Evolutionary conservation across 2,329 filamentous ascomycete genomes (phyloP).

Genomic region (Phyllosticta capitalensis): DNA sequence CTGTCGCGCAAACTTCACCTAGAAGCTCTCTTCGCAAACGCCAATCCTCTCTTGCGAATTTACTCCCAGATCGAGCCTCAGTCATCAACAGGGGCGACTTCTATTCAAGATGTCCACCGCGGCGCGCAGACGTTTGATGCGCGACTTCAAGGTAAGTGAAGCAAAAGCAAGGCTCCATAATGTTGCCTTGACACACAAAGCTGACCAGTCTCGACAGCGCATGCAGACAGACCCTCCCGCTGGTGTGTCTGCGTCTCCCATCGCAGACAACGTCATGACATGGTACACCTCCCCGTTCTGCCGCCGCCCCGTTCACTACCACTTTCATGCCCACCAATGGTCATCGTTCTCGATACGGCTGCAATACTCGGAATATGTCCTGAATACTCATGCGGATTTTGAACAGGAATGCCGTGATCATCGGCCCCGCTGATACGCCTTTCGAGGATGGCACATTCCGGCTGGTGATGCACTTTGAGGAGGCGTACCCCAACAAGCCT

Average conservation of each 20-base stretch:
- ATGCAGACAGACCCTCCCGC: constrained; percentile 99
- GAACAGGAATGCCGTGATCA: constrained; percentile 91
- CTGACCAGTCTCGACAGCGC: constrained; percentile 29
- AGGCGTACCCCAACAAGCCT: constrained; percentile 97
- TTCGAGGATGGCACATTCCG: constrained; percentile 98
- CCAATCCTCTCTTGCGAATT: neutral
- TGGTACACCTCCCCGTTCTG: constrained; percentile 49
- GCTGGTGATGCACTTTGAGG: constrained; percentile 97
- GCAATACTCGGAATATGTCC: neutral
- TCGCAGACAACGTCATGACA: constrained; percentile 95
- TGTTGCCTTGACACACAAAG: neutral
- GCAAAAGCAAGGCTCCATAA: neutral
- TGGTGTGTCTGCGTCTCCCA: constrained; percentile 89
- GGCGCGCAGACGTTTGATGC: constrained; percentile 91
- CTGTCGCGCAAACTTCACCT: neutral
- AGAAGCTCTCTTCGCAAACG: neutral
- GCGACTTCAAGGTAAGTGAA: constrained; percentile 85
- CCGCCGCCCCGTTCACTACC: constrained; percentile 9
- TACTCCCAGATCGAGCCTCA: neutral
- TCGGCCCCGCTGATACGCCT: constrained; percentile 90
- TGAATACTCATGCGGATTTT: constrained; percentile 19
- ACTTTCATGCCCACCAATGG: neutral
- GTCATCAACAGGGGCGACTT: neutral
- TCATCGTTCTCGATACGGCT: constrained; percentile 1
- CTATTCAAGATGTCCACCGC: constrained; percentile 69